Conservation (phyloP, 768 basidiomycete species). For the Rhodotorula babjevae region DNA sequence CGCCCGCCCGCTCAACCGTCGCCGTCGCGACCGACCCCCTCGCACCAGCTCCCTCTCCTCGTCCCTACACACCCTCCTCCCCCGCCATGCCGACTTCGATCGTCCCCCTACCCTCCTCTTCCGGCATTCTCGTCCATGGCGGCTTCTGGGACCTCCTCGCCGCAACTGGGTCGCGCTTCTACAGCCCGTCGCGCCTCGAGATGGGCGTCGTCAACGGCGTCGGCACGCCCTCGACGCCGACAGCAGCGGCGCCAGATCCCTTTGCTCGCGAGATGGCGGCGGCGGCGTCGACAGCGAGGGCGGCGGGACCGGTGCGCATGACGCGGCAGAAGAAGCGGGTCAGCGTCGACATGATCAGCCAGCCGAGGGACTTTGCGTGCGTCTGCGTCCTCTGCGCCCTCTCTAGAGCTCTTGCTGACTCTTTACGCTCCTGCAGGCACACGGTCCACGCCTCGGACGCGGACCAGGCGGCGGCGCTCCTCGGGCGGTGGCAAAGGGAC, state of each 20-base stretch:
- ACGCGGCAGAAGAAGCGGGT: slow-evolving; percentile 57
- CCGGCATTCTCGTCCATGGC: slow-evolving; percentile 1
- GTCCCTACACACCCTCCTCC: background rate
- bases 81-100: background rate
- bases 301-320: slow-evolving; percentile 27
- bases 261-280: background rate
- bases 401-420: no score
- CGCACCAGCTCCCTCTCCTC: no score
- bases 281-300: no score
- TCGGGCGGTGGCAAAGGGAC: slow-evolving; percentile 82
- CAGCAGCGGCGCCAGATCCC: background rate
- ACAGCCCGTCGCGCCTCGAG: background rate
- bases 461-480: slow-evolving; percentile 77
- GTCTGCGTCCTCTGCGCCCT: no score
- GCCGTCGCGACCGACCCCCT: background rate
- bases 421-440: slow-evolving; percentile 64
- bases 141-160: slow-evolving; percentile 37
- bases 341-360: slow-evolving; percentile 84
- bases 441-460: slow-evolving; percentile 86
- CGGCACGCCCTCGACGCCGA: background rate
- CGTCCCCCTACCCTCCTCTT: slow-evolving; percentile 11
- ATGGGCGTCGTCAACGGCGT: background rate
- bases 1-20: background rate
- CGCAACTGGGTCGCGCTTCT: slow-evolving; percentile 16
- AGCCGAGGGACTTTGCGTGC: slow-evolving; percentile 34